Evolutionary conservation across 164 flowering plant species (phyloP).

Genomic region (Annona cherimola): DNA sequence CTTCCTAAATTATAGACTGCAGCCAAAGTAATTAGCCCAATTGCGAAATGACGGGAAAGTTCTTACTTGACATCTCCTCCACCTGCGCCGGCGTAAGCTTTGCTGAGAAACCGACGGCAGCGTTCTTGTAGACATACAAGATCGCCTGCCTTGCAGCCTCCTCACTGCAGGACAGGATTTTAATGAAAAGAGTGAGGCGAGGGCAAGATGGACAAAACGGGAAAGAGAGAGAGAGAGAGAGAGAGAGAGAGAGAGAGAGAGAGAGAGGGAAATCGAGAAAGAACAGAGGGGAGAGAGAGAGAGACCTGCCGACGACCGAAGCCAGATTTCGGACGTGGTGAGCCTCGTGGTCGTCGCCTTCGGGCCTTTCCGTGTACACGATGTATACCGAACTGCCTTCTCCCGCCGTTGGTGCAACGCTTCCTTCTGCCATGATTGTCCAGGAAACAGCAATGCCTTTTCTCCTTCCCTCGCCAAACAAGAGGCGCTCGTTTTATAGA

Average conservation of each 20-base stretch:
- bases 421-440: slow-evolving; percentile 20
- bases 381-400: slow-evolving; percentile 36
- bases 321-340: slow-evolving; percentile 55
- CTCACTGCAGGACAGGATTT: slow-evolving; percentile 36
- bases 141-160: slow-evolving; percentile 81
- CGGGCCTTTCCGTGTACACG: slow-evolving; percentile 57
- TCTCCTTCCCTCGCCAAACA: too few relatives aligned
- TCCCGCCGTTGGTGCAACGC: not conserved
- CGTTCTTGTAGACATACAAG: slow-evolving; percentile 73
- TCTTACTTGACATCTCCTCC: slow-evolving; percentile 50
- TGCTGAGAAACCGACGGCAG: slow-evolving; percentile 85
- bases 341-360: slow-evolving; percentile 46
- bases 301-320: slow-evolving; percentile 62
- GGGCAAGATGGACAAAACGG: not conserved
- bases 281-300: slow-evolving; percentile 1
- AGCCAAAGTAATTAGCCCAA: not conserved
- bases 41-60: not conserved
- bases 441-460: too few relatives aligned
- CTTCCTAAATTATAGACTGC: not conserved
- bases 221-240: not conserved
- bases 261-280: not conserved
- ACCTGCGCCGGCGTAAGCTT: slow-evolving; percentile 86
- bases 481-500: too few relatives aligned
- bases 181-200: too few relatives aligned
- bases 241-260: too few relatives aligned